A percentile compares a stretch with the other conserved stretches of the same genome.
Conservation (phyloP, 1,284 basidiomycete genomes). For the Calocybe gambosa region DNA sequence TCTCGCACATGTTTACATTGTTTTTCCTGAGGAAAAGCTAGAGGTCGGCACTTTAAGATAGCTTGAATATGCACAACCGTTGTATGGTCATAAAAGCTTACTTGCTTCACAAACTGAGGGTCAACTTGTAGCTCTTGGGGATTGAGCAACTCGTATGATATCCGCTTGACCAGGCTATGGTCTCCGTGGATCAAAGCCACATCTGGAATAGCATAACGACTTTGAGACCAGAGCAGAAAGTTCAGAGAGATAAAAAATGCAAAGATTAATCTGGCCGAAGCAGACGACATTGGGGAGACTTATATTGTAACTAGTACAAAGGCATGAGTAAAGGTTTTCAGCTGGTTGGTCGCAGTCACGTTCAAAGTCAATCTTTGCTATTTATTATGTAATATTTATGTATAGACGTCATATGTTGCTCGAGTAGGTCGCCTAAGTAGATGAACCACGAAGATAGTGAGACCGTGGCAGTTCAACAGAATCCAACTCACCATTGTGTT, state of each 20-base stretch:
- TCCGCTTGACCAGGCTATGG: conserved; percentile 33
- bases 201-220: conserved; percentile 39
- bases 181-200: conserved; percentile 20
- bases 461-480: too few relatives aligned
- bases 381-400: neutral
- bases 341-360: conserved; percentile 1
- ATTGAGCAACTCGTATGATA: conserved; percentile 30
- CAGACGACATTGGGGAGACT: conserved; percentile 27
- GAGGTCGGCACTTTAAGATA: conserved; percentile 50
- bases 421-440: neutral
- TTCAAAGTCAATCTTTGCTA: neutral
- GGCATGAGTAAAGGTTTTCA: conserved; percentile 14
- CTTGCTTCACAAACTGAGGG: conserved; percentile 23
- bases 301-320: conserved; percentile 6
- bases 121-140: conserved; percentile 16
- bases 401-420: neutral
- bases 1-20: conserved; percentile 62
- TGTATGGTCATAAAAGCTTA: conserved; percentile 11
- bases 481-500: conserved; percentile 8
- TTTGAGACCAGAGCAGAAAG: conserved; percentile 60
- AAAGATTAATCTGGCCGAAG: conserved; percentile 43
- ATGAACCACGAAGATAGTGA: too few relatives aligned
- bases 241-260: conserved; percentile 45
- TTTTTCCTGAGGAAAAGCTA: conserved; percentile 41
- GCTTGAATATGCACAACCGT: neutral